Base-by-base conservation (phyloP, 768 basidiomycete genomes). In the Lactarius evosmus region DNA sequence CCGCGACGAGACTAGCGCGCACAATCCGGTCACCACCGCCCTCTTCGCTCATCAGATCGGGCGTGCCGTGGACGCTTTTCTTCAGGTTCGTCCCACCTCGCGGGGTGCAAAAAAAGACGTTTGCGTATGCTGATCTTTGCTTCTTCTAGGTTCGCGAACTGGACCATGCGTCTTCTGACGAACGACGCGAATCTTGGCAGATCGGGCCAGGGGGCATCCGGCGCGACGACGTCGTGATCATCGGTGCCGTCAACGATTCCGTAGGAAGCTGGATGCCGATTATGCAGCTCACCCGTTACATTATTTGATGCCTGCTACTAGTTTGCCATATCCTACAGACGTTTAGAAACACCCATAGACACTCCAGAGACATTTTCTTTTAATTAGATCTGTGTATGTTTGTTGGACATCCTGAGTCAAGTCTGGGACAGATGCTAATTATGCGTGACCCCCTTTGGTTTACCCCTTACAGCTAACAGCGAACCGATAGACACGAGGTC, bases 191-290 rank as follows among this genome's bases (percentile, higher is more conserved):
- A 36, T 6, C 5, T 25, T 49, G 46, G 46, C 25, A 25, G 25
- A 27, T 49, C 25, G 46, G 46, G 22, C 46, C 9, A 34, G 56
- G 56, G 8, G 22, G 33, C 17, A 25, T 57, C 22, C 34, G 16
- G 34, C 33, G 25, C 56, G 33, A 27, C 17, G 56, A 57, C 7
- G 33, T 57, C 34, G 22, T 57, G 25, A 36, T 57, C 36, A 57
- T 57, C 16, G 56, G 56, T 36, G 40, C 27, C 27, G 29, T 57
- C 22, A 32, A 57, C 56, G 40, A 34, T 27, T 57, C 56, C 11
- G 22, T 8, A 7, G 56, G 56, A 9, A 40, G 56, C 17, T 57
- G 56, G 56, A 57, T 57, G 56, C 56, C 56, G 1, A 41, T 57
- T 3, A 11, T 57, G 22, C 56, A 57, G 16, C 56, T 57, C 30